Percentiles rank a stretch among this genome's conserved stretches.
Evolutionary conservation across 176 grass and related monocot genomes (phyloP).

Genomic region (Triticum dicoccoides): DNA sequence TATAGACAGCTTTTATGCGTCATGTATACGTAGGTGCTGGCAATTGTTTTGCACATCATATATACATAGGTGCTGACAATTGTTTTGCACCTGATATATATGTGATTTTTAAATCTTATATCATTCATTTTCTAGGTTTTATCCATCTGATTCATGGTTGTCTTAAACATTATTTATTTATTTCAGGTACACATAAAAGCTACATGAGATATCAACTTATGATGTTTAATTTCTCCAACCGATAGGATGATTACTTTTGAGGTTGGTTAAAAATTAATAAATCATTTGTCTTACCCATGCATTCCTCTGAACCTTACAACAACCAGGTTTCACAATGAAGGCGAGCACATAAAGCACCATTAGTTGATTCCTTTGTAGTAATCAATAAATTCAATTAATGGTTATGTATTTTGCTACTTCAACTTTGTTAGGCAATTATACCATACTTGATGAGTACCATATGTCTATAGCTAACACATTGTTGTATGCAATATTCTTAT

Average conservation of each 20-base stretch:
- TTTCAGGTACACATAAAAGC: slow-evolving; percentile 37
- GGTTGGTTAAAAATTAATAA: slow-evolving; percentile 58
- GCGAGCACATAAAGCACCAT: slow-evolving; percentile 21
- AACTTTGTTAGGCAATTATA: too few species aligned
- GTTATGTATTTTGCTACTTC: too few species aligned
- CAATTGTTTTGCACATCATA: too few species aligned
- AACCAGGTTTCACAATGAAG: slow-evolving; percentile 69
- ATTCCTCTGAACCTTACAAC: slow-evolving; percentile 85
- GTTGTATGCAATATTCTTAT: too few species aligned
- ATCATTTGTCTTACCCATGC: slow-evolving; percentile 78
- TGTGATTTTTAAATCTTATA: slow-evolving; percentile 41
- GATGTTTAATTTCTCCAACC: slow-evolving; percentile 46
- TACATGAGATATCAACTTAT: slow-evolving; percentile 42
- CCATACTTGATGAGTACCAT: too few species aligned
- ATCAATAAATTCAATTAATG: neutral
- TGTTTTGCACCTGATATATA: neutral
- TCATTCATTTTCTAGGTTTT: neutral
- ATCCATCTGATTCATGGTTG: slow-evolving; percentile 25
- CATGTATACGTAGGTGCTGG: too few species aligned
- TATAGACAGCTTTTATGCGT: too few species aligned
- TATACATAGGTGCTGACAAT: too few species aligned
- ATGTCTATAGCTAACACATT: too few species aligned
- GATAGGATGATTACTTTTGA: slow-evolving; percentile 70
- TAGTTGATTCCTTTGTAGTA: neutral
- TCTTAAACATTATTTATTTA: neutral